Evolutionary conservation across 1,284 basidiomycete genomes (phyloP).

Genomic region (Exobasidium cylindrosporum): DNA sequence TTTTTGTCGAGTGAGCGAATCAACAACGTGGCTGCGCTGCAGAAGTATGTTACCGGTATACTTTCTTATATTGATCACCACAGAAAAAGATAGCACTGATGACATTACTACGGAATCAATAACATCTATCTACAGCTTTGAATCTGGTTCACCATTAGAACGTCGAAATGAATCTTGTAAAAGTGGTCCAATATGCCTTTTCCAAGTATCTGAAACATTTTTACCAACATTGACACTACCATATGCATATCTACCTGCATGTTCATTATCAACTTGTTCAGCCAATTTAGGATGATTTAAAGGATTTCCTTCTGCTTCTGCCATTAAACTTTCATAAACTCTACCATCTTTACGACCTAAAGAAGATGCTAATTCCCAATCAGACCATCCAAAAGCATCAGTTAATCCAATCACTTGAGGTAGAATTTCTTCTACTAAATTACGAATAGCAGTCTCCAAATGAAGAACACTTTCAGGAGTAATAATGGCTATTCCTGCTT

Average conservation of each 20-base stretch:
- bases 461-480: constrained; percentile 60
- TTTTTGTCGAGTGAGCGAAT: too few species aligned
- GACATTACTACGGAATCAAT: too few species aligned
- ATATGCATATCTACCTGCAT: constrained; percentile 34
- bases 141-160: constrained; percentile 21
- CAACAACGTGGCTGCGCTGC: too few species aligned
- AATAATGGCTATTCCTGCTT: constrained; percentile 59
- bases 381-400: constrained; percentile 72
- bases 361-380: constrained; percentile 69
- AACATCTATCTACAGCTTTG: constrained; percentile 25
- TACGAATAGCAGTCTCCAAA: constrained; percentile 63
- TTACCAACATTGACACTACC: constrained; percentile 32
- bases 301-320: constrained; percentile 66
- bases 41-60: too few species aligned
- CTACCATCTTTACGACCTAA: constrained; percentile 66
- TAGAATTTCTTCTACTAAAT: constrained; percentile 62
- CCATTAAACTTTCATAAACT: constrained; percentile 70
- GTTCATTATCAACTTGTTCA: constrained; percentile 24
- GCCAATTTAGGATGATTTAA: constrained; percentile 59
- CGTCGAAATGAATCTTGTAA: constrained; percentile 28
- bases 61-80: too few species aligned
- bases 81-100: too few species aligned
- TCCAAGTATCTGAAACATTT: constrained; percentile 40
- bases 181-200: constrained; percentile 33
- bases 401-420: constrained; percentile 69